phyloP scores from a whole-genome alignment of 2,329 filamentous ascomycete genomes.

The Aspergillus tanneri region DNA sequence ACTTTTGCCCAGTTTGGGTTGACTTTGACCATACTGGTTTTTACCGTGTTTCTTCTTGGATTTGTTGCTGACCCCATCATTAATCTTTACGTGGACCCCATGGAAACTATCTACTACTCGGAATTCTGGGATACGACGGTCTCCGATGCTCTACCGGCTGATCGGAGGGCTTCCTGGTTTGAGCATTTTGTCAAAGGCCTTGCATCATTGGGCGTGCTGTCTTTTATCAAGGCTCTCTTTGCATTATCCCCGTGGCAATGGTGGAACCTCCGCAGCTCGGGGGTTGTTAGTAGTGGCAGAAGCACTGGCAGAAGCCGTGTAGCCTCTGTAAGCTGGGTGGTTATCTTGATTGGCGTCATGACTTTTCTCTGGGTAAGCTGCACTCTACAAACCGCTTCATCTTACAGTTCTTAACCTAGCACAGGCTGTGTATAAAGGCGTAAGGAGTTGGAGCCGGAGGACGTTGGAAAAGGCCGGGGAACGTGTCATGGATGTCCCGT shows the following conservation, averaged over 20 bases:
- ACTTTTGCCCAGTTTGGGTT: slow-evolving; percentile 65
- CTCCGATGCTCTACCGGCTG: slow-evolving; percentile 35
- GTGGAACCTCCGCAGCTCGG: slow-evolving; percentile 68
- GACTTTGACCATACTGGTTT: slow-evolving; percentile 68
- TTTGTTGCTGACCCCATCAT: slow-evolving; percentile 93
- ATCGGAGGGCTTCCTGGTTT: slow-evolving; percentile 64
- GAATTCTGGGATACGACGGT: slow-evolving; percentile 41
- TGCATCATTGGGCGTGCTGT: slow-evolving; percentile 82
- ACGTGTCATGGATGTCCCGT: slow-evolving; percentile 71
- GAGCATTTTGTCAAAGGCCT: slow-evolving; percentile 88
- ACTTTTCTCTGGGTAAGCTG: slow-evolving; percentile 73
- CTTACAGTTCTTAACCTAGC: slow-evolving; percentile 23
- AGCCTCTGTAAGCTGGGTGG: slow-evolving; percentile 73
- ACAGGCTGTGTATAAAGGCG: slow-evolving; percentile 77
- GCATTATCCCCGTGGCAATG: slow-evolving; percentile 73
- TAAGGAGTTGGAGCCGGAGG: slow-evolving; percentile 69
- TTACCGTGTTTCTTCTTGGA: slow-evolving; percentile 76
- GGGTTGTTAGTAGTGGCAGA: slow-evolving; percentile 53
- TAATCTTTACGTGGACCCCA: slow-evolving; percentile 79
- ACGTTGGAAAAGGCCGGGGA: slow-evolving; percentile 77
- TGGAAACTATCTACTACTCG: slow-evolving; percentile 59
- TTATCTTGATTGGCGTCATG: slow-evolving; percentile 74
- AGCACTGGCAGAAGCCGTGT: slow-evolving; percentile 72
- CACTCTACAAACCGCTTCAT: too few species aligned
- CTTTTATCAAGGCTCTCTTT: slow-evolving; percentile 77